Conservation (phyloP, 768 basidiomycete genomes). For the Boletus rubroflammeus region DNA sequence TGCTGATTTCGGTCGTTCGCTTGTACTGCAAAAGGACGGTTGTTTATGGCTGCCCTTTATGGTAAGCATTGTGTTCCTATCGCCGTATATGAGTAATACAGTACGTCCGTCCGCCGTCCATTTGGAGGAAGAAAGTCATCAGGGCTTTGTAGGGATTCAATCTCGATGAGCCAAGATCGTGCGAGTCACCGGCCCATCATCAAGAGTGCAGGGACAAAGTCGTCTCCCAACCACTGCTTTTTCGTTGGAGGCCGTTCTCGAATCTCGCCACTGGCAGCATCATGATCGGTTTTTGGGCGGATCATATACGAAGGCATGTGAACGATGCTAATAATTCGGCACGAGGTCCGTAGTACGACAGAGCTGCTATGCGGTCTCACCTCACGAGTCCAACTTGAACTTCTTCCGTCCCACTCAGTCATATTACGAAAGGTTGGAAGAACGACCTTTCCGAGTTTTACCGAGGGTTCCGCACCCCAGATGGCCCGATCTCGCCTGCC, state of each 20-base stretch:
- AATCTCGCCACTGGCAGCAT: not conserved
- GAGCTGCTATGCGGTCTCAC: not conserved
- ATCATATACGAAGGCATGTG: not conserved
- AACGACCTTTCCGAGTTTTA: not conserved
- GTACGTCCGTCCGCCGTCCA: too few relatives aligned
- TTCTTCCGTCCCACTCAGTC: too few relatives aligned
- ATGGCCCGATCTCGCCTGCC: not conserved
- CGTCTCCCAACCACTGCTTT: not conserved
- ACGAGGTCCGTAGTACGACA: constrained; percentile 1
- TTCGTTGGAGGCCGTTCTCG: not conserved
- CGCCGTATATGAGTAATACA: not conserved
- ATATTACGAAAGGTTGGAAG: constrained; percentile 2
- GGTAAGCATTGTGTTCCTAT: constrained; percentile 3
- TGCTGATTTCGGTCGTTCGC: constrained; percentile 11
- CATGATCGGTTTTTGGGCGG: not conserved
- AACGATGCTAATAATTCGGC: constrained; percentile 1
- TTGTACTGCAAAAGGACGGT: constrained; percentile 13
- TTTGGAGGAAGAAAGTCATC: not conserved
- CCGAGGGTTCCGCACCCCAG: not conserved
- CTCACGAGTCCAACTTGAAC: too few relatives aligned
- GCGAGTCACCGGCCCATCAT: too few relatives aligned
- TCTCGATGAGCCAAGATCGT: not conserved
- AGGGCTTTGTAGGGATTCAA: not conserved
- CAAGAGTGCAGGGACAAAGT: not conserved
- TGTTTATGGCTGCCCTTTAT: constrained; percentile 10